phyloP scores from a whole-genome alignment of 2,329 filamentous ascomycete genomes.

The Exserohilum rostratum region DNA sequence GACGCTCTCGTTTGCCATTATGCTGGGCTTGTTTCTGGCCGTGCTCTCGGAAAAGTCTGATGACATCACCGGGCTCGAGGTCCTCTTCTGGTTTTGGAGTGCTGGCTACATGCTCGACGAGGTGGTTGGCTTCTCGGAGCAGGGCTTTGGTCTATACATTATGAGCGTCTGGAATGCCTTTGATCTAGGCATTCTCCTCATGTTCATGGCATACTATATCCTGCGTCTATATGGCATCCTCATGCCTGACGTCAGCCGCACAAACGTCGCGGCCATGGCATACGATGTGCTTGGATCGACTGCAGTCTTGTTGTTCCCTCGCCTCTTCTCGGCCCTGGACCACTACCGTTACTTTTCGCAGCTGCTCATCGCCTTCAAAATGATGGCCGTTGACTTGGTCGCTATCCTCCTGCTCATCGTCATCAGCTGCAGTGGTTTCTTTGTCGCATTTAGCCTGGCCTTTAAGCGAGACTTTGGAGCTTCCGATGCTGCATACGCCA shows the following conservation, averaged over 20 bases:
- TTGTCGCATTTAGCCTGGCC: constrained; percentile 89
- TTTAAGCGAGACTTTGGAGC: constrained; percentile 73
- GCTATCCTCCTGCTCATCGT: constrained; percentile 84
- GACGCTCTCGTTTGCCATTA: constrained; percentile 81
- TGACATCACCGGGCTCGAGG: constrained; percentile 81
- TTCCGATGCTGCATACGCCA: constrained; percentile 79
- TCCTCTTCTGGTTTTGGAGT: constrained; percentile 98
- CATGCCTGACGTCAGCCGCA: constrained; percentile 71
- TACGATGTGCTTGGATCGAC: constrained; percentile 95
- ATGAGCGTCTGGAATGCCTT: constrained; percentile 99
- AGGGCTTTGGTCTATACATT: constrained; percentile 94
- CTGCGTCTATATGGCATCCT: constrained; percentile 88
- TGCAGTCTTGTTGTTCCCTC: constrained; percentile 85
- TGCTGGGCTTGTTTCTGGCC: constrained; percentile 84
- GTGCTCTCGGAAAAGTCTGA: constrained; percentile 78
- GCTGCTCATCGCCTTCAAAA: constrained; percentile 87
- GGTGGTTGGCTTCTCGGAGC: constrained; percentile 93
- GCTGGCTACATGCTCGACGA: constrained; percentile 97
- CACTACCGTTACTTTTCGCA: constrained; percentile 97
- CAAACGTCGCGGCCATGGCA: constrained; percentile 79
- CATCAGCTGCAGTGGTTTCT: constrained; percentile 91
- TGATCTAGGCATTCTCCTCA: constrained; percentile 83
- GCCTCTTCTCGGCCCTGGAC: constrained; percentile 90
- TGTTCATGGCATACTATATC: constrained; percentile 88
- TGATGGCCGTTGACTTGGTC: constrained; percentile 89